phyloP scores from a whole-genome alignment of 2,329 filamentous ascomycete species.

The Penicillium hordei region DNA sequence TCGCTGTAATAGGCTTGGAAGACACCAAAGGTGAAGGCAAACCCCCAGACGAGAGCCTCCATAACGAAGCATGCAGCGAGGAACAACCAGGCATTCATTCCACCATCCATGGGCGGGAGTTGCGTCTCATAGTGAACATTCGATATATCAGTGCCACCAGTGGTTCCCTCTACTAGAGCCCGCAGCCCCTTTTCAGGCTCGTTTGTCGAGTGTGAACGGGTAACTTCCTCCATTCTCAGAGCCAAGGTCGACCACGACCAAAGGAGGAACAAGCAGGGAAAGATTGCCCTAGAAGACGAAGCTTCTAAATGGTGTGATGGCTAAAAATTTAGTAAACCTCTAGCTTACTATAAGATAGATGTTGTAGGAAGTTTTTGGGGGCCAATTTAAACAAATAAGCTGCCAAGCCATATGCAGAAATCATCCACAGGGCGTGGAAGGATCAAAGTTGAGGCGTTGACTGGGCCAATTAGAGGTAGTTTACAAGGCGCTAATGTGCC shows the following conservation, averaged over 20 bases:
- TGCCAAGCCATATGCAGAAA: background rate
- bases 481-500: background rate
- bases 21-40: conserved; percentile 22
- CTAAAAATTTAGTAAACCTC: background rate
- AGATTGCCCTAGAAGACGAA: background rate
- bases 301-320: background rate
- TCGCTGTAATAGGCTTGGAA: conserved; percentile 32
- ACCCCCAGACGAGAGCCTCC: conserved; percentile 56
- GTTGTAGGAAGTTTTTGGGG: background rate
- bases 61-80: conserved; percentile 53
- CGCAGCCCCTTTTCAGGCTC: conserved; percentile 6
- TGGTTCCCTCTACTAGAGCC: background rate
- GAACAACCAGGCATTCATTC: conserved; percentile 48
- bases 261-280: background rate
- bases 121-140: background rate
- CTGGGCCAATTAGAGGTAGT: background rate
- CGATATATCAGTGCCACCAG: background rate
- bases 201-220: background rate
- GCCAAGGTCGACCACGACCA: background rate
- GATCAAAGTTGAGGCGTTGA: background rate
- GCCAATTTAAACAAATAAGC: background rate
- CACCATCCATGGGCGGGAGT: conserved; percentile 37
- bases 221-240: conserved; percentile 5
- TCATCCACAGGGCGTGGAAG: background rate
- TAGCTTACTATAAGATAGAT: background rate